Percentiles rank a stretch among this genome's conserved stretches.
These are phyloP conservation scores for Funneliformis caledonium DNA, from an alignment of 371 early-diverging fungal species.

Conservation along the genomic window DNA sequence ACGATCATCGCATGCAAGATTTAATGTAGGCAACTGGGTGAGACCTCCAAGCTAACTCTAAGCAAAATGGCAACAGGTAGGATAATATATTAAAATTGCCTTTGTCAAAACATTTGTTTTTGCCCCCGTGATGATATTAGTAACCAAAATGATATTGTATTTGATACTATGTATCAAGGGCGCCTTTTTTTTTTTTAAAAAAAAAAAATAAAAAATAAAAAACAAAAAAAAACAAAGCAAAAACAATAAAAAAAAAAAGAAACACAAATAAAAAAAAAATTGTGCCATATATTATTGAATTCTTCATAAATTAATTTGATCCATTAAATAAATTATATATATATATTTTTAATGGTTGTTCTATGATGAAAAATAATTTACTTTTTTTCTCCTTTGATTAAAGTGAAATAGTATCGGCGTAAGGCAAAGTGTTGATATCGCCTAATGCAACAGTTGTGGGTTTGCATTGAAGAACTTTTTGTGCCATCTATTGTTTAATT, in stretches of 20 bases:
- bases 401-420: constrained; percentile 72
- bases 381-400: neutral
- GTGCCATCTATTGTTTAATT: constrained; percentile 49
- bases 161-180: neutral
- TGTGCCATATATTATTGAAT: no score
- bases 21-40: neutral
- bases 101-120: neutral
- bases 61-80: neutral
- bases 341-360: neutral
- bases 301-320: neutral
- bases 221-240: no score
- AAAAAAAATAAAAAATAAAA: no score
- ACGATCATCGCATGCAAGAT: neutral
- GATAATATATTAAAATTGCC: neutral
- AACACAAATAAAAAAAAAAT: no score
- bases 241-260: no score
- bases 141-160: neutral
- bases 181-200: neutral
- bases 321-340: neutral
- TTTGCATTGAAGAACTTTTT: constrained; percentile 65
- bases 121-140: neutral
- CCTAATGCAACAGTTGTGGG: constrained; percentile 79
- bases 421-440: constrained; percentile 73
- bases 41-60: neutral
- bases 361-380: neutral